These are phyloP conservation scores for Arthrobotrys sinensis DNA, from an alignment of 2,329 filamentous ascomycete genomes.

Conservation along the genomic window DNA sequence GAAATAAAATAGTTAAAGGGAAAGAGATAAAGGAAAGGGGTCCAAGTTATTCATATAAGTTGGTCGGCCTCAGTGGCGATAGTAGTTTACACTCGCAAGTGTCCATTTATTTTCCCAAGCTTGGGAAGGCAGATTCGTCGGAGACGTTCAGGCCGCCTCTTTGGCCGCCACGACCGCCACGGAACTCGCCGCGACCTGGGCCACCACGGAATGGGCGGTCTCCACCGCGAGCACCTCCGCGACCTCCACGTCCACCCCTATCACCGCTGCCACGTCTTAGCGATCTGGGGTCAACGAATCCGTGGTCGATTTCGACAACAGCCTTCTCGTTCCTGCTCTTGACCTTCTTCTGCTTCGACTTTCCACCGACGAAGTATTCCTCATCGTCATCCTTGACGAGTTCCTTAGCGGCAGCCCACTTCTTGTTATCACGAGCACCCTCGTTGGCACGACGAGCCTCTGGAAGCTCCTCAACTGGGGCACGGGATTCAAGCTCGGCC, in stretches of 20 bases:
- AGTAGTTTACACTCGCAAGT: slow-evolving; percentile 6
- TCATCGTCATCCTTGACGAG: slow-evolving; percentile 76
- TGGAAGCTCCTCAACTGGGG: slow-evolving; percentile 71
- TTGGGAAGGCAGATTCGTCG: slow-evolving; percentile 72
- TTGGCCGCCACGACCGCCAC: slow-evolving; percentile 68
- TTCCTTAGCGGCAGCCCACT: slow-evolving; percentile 89
- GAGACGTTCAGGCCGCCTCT: slow-evolving; percentile 68
- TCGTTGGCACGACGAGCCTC: slow-evolving; percentile 93
- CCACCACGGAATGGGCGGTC: slow-evolving; percentile 71
- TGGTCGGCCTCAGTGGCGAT: slow-evolving; percentile 2
- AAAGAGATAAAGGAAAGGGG: background rate
- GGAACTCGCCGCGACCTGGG: slow-evolving; percentile 66
- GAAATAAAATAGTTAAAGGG: background rate
- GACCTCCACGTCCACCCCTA: slow-evolving; percentile 71
- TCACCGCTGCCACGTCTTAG: slow-evolving; percentile 71
- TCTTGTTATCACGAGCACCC: slow-evolving; percentile 87
- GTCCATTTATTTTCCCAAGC: slow-evolving; percentile 68
- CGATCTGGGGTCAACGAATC: slow-evolving; percentile 77
- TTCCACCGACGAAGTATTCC: slow-evolving; percentile 82
- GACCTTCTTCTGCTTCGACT: slow-evolving; percentile 82
- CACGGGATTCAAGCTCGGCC: slow-evolving; percentile 78
- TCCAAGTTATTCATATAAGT: slow-evolving; percentile 32
- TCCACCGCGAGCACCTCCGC: slow-evolving; percentile 72
- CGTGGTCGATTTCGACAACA: slow-evolving; percentile 88
- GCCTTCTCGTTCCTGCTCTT: slow-evolving; percentile 94